Base-by-base conservation (phyloP, 2,329 filamentous ascomycete genomes). In the Pseudopithomyces maydicus region DNA sequence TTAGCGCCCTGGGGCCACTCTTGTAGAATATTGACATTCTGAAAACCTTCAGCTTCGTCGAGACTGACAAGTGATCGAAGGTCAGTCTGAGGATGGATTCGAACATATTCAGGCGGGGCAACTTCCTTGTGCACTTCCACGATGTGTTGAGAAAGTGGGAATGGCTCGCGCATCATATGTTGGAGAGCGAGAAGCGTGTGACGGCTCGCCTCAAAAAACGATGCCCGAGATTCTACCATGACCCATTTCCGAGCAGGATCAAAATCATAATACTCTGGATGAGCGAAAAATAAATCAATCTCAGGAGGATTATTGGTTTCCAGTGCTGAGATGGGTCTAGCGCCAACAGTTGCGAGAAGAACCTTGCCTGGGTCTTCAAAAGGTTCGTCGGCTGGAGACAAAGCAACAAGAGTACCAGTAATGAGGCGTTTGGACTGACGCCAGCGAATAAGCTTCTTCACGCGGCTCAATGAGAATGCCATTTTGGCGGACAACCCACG, bases 161-260 rank as follows among this genome's bases (percentile, higher is more conserved):
- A 88, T 4, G 77, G 75, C 74, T 90, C 87, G 58, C 73, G 72
- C 55, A 76, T 81, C 76, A 84, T 72, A 76, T 86, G 80, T 77
- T 97, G 91, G 1, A 97, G 76, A 0, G 90, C 88, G 14, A 85
- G 78, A 70, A 97, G 81, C 0, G 88, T 88, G 70, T 96, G 86
- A 0, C 90, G 83, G 36, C 85, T 82, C 0, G 90, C 86, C 72
- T 97, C 93, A 61, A 86, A 97, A 70, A 92, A 96, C 0, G 90
- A 88, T 0, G 76, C 74, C 2, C 88, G 84, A 1, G 89, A 83
- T 69, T 97, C 91, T 0, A 97, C 78, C 90, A 97, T 96, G 11
- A 93, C 75, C 73, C 88, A 88, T 64, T 90, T 86, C 33, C 84
- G 74, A 15, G 84, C 82, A 0, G 91, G 87, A 66, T 97, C 89